Percentiles rank a stretch among this genome's conserved stretches.
Evolutionary conservation across 2,329 filamentous ascomycete genomes (phyloP).

Genomic region (Penicillium sp.): DNA sequence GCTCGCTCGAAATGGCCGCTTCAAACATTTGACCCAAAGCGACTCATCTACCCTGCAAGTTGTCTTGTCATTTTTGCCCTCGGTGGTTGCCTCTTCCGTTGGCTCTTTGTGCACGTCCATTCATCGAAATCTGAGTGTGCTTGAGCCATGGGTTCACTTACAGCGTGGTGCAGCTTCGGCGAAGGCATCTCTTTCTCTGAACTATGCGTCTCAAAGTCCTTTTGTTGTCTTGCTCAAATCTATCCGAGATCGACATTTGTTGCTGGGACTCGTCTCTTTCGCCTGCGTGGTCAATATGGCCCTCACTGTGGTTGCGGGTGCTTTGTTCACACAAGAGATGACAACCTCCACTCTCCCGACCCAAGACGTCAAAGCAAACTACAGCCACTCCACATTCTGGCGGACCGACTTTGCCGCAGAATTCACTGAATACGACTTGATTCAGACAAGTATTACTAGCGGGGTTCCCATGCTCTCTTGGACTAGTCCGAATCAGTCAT

Average conservation of each 20-base stretch:
- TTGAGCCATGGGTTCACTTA: constrained; percentile 33
- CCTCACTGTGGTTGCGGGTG: constrained; percentile 29
- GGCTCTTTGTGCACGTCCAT: constrained; percentile 30
- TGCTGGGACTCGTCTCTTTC: constrained; percentile 25
- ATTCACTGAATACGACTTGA: constrained; percentile 32
- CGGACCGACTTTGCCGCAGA: constrained; percentile 29
- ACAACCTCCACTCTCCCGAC: constrained; percentile 23
- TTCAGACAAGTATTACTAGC: constrained; percentile 32
- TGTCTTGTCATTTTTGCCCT: constrained; percentile 28
- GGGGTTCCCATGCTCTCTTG: constrained; percentile 28
- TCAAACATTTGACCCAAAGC: constrained; percentile 28
- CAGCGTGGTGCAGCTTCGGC: constrained; percentile 26
- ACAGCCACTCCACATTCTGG: constrained; percentile 25
- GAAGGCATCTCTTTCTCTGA: constrained; percentile 25
- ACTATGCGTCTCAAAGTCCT: constrained; percentile 31
- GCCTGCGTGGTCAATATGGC: constrained; percentile 27
- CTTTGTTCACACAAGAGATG: constrained; percentile 29
- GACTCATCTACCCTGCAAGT: constrained; percentile 29
- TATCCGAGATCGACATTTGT: constrained; percentile 21
- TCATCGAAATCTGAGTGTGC: constrained; percentile 29
- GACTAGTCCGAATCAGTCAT: constrained; percentile 29
- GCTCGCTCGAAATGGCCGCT: constrained; percentile 24
- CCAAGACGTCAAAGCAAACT: constrained; percentile 22
- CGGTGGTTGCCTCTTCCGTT: constrained; percentile 28
- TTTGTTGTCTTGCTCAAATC: constrained; percentile 26